Conservation (phyloP, 192 early-diverging fungal species). For the Thamnidium elegans region DNA sequence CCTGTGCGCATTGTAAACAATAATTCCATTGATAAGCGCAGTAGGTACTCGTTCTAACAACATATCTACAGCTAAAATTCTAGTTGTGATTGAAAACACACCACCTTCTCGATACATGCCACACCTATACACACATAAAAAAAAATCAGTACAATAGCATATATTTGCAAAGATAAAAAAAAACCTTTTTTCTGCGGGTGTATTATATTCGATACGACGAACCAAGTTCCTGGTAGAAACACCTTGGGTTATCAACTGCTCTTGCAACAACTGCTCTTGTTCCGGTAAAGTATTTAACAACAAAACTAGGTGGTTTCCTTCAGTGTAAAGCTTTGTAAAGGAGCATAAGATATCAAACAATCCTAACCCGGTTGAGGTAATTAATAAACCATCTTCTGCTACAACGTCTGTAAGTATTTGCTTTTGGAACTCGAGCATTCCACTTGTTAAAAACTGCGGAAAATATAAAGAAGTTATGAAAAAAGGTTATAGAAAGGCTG, state of each 20-base stretch:
- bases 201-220: conserved; percentile 55
- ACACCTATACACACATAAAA: conserved; percentile 31
- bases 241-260: conserved; percentile 47
- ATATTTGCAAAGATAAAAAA: background rate
- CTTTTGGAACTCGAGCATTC: conserved; percentile 59
- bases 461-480: background rate
- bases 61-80: conserved; percentile 89
- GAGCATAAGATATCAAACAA: conserved; percentile 65
- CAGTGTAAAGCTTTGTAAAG: conserved; percentile 67
- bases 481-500: too few species aligned
- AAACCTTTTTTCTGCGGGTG: conserved; percentile 54
- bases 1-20: conserved; percentile 86
- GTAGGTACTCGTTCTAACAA: conserved; percentile 74
- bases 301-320: conserved; percentile 71
- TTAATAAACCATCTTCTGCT: conserved; percentile 78
- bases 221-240: conserved; percentile 33
- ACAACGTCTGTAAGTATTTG: conserved; percentile 63
- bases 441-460: background rate
- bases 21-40: conserved; percentile 74
- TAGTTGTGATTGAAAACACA: conserved; percentile 79
- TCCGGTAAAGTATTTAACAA: conserved; percentile 67
- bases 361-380: conserved; percentile 78
- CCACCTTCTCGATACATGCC: conserved; percentile 80
- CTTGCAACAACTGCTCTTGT: conserved; percentile 53
- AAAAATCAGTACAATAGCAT: background rate